Conservation (phyloP, 306 rosid genomes). For the Geum urbanum region DNA sequence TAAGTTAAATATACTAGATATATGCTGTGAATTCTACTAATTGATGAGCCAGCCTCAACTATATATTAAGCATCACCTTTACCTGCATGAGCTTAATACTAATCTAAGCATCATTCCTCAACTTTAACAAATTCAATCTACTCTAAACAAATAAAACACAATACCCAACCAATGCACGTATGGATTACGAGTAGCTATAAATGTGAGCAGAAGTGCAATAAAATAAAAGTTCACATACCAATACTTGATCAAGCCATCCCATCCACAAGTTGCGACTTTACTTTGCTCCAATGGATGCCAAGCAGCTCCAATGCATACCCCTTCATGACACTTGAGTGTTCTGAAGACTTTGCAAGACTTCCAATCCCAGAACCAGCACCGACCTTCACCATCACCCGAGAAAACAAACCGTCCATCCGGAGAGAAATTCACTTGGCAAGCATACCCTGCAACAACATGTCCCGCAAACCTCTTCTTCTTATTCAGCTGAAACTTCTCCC, state of each 20-base stretch:
- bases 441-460: conserved; percentile 90
- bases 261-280: conserved; percentile 96
- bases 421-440: conserved; percentile 90
- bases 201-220: background rate
- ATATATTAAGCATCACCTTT: background rate
- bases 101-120: background rate
- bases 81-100: background rate
- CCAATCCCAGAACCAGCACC: conserved; percentile 99
- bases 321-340: conserved; percentile 89
- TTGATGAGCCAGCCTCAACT: too few relatives aligned
- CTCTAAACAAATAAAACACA: background rate
- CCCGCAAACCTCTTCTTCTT: conserved; percentile 97
- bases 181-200: background rate
- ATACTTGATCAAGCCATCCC: conserved; percentile 96
- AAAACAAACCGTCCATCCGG: conserved; percentile 95
- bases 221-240: conserved; percentile 57
- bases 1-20: background rate
- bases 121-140: background rate
- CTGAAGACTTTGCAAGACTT: conserved; percentile 95
- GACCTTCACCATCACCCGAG: conserved; percentile 95
- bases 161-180: conserved; percentile 9
- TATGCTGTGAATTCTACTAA: too few relatives aligned
- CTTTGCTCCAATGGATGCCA: conserved; percentile 99
- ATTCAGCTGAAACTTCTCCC: conserved; percentile 98
- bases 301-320: conserved; percentile 83